Conservation (phyloP, 208 protist genomes). For the Trypanosoma melophagium region DNA sequence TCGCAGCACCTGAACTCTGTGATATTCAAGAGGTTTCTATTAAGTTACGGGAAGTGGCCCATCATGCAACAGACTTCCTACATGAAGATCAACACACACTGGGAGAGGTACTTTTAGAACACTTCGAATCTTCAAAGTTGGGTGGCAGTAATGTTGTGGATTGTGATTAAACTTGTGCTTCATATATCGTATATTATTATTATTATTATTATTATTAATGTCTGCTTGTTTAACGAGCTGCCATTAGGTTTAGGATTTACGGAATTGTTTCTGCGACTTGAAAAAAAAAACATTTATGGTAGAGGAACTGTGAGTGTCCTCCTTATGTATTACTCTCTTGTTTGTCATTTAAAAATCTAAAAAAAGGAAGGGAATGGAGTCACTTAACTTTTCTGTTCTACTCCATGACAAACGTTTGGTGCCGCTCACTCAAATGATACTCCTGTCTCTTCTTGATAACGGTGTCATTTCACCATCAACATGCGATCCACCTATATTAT, state of each 20-base stretch:
- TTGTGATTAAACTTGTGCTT: background rate
- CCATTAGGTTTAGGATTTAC: too few species aligned
- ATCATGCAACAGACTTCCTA: constrained; percentile 16
- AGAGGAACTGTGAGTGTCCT: background rate
- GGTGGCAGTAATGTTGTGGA: background rate
- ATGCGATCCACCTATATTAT: background rate
- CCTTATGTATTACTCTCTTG: background rate
- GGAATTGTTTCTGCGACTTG: too few species aligned
- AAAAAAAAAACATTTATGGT: too few species aligned
- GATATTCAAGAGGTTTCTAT: constrained; percentile 17
- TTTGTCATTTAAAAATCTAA: background rate
- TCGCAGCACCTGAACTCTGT: constrained; percentile 15
- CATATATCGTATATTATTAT: background rate
- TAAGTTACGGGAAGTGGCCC: constrained; percentile 16
- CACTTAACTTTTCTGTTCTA: constrained; percentile 11
- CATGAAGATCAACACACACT: constrained; percentile 16
- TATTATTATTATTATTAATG: too few species aligned
- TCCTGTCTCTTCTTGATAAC: constrained; percentile 2
- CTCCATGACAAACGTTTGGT: constrained; percentile 8
- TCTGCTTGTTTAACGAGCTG: too few species aligned
- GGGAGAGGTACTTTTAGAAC: background rate
- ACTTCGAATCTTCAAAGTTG: constrained; percentile 1
- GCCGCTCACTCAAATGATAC: constrained; percentile 10
- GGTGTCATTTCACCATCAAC: background rate
- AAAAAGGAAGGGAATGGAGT: background rate